Base-by-base conservation (phyloP, 106 monocot species). In the Amphibolis antarctica region DNA sequence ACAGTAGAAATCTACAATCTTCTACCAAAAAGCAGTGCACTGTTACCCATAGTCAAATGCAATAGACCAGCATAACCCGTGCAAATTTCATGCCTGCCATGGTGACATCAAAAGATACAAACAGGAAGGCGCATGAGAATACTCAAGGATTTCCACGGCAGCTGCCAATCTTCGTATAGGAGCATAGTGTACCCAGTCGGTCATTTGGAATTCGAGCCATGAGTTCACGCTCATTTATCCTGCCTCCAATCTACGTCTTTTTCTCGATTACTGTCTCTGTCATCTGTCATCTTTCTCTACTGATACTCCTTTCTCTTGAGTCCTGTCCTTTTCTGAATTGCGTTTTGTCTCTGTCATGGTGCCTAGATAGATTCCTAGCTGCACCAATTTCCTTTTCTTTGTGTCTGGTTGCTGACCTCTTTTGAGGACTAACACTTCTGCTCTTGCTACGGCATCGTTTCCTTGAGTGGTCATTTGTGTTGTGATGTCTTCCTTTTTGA, bases 381-480 rank as follows among this genome's bases (percentile, higher is more conserved):
- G 72, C 42, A 65, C 60, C 65, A 51, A 10, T 30, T 31, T 71
- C 77, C 47, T 66, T 57, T 30, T 66, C 78, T 62, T 69, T 68
- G 3, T 81, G 73, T 55, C 75, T 57, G 12, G 63, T 13, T 42
- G 71, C 75, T 27, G 63, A 65, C 55, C 73, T 84, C 73, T 69
- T 84, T 48, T 62, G 69, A 6, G 92, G 87, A 45, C 92, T 92
- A 26, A 60, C 67, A 70, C 94, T 94, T 61, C 61, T 74, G 67
- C 94, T 89, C 56, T 54, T 70, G 66, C 93, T 88, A 64, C 67
- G 68, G 64, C 11, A 85, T 18, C 89, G 83, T 65, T 94, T 94
- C 76, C 83, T 81, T 29, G 79, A 78, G 45, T 65, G 55, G 54
- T 88, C 88, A 50, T 52, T 66, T 0, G 58, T 78, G 28, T 83